Percentiles rank a stretch among this genome's conserved stretches.
These are phyloP conservation scores for Phtheirospermum japonicum DNA, from an alignment of 257 asterid species.

Conservation along the genomic window DNA sequence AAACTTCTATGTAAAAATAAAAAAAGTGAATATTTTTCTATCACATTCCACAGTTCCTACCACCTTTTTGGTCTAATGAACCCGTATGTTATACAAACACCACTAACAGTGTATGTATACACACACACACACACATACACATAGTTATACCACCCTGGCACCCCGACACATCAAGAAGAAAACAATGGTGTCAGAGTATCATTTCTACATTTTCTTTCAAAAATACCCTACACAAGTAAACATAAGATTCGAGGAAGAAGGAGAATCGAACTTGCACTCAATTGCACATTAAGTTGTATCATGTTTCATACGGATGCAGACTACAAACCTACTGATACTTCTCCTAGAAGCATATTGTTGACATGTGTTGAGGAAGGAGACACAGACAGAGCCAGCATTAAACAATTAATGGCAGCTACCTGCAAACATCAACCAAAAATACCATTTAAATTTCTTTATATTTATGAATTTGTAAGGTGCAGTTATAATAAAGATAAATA, in stretches of 20 bases:
- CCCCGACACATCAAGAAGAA: constrained; percentile 14
- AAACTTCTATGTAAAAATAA: not conserved
- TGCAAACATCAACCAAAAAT: constrained; percentile 38
- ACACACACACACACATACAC: too few relatives aligned
- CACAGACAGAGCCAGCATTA: constrained; percentile 68
- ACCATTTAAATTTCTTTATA: constrained; percentile 19
- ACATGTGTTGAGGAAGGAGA: constrained; percentile 63
- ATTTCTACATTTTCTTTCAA: constrained; percentile 9
- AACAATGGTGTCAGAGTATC: not conserved
- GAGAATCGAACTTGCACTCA: constrained; percentile 18
- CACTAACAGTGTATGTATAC: too few relatives aligned
- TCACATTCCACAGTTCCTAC: constrained; percentile 10
- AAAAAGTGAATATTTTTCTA: not conserved
- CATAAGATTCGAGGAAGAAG: constrained; percentile 12
- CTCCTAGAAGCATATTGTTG: constrained; percentile 63
- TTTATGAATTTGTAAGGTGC: too few relatives aligned
- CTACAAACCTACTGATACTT: constrained; percentile 60
- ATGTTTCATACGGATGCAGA: constrained; percentile 19
- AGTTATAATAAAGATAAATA: too few relatives aligned
- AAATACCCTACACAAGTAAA: constrained; percentile 16
- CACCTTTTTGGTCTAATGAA: not conserved
- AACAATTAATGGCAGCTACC: constrained; percentile 74
- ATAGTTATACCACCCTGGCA: not conserved
- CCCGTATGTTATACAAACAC: too few relatives aligned
- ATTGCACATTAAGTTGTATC: constrained; percentile 13